These are phyloP conservation scores for Sporothrix euskadiensis DNA, from an alignment of 2,329 filamentous ascomycete species.

Conservation along the genomic window DNA sequence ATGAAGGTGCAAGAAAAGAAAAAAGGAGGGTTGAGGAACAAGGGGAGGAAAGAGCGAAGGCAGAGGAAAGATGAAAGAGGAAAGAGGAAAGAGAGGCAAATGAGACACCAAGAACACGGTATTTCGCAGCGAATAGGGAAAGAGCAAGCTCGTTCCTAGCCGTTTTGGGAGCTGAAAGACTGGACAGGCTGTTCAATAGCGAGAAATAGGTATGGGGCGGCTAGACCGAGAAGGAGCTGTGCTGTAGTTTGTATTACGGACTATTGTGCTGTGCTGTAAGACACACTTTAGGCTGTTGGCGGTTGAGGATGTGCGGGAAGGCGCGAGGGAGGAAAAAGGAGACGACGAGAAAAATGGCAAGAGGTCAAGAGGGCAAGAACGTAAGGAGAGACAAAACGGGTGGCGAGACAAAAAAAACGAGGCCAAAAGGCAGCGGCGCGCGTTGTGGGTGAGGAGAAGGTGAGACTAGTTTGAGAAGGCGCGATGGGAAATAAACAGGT, in stretches of 20 bases:
- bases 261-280: background rate
- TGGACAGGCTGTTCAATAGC: constrained; percentile 24
- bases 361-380: background rate
- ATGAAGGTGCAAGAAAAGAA: background rate
- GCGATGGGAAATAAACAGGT: constrained; percentile 35
- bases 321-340: constrained; percentile 41
- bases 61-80: background rate
- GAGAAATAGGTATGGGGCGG: background rate
- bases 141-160: constrained; percentile 16
- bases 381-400: constrained; percentile 4
- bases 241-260: too few relatives aligned
- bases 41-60: constrained; percentile 12
- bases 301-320: background rate
- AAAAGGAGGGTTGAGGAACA: background rate
- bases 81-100: constrained; percentile 16
- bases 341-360: background rate
- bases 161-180: constrained; percentile 14
- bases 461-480: constrained; percentile 14
- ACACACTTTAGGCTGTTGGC: constrained; percentile 1
- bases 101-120: constrained; percentile 4
- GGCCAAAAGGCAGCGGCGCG: constrained; percentile 1
- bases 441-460: constrained; percentile 1
- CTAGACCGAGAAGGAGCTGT: constrained; percentile 17
- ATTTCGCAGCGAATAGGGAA: constrained; percentile 22
- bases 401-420: background rate